A percentile compares a stretch with the other conserved stretches of the same genome.
phyloP scores from a whole-genome alignment of 805 yeast species.

The Teunomyces gatunensis region DNA sequence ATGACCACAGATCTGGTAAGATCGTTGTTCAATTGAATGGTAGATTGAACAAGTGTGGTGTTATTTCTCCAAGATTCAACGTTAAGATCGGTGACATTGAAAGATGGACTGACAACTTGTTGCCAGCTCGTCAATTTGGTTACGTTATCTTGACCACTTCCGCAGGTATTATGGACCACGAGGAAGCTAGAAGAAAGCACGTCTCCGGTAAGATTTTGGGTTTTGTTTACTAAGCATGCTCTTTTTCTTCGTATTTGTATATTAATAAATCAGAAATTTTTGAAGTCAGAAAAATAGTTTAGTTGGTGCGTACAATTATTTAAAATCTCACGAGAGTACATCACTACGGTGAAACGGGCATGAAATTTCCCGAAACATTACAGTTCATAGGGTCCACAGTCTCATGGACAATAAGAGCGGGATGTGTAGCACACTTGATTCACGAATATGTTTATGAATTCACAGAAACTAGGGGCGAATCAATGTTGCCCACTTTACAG shows the following conservation, averaged over 20 bases:
- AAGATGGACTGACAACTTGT: constrained; percentile 29
- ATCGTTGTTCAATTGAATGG: constrained; percentile 96
- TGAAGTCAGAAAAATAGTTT: not conserved
- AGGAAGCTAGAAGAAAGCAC: constrained; percentile 29
- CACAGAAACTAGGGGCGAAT: constrained; percentile 85
- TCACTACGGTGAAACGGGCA: not conserved
- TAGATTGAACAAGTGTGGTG: constrained; percentile 48
- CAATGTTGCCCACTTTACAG: constrained; percentile 90
- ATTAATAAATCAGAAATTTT: not conserved
- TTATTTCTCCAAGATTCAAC: constrained; percentile 26
- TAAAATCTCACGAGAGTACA: not conserved
- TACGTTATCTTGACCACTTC: constrained; percentile 26
- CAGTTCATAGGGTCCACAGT: constrained; percentile 31
- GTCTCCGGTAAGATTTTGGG: constrained; percentile 28
- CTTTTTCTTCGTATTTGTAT: not conserved
- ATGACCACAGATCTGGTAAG: constrained; percentile 99
- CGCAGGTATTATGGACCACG: constrained; percentile 29
- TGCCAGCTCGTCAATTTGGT: constrained; percentile 27
- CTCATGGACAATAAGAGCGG: constrained; percentile 57
- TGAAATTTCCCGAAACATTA: constrained; percentile 12
- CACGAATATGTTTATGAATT: constrained; percentile 69
- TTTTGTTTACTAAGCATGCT: constrained; percentile 18
- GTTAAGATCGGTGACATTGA: constrained; percentile 24
- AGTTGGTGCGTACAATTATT: not conserved
- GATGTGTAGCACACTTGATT: constrained; percentile 64